Evolutionary conservation across 495 filamentous ascomycete genomes (phyloP), one percentile per base, ranked within the genome.

Genomic region (Penicillium simplicissimum): DNA sequence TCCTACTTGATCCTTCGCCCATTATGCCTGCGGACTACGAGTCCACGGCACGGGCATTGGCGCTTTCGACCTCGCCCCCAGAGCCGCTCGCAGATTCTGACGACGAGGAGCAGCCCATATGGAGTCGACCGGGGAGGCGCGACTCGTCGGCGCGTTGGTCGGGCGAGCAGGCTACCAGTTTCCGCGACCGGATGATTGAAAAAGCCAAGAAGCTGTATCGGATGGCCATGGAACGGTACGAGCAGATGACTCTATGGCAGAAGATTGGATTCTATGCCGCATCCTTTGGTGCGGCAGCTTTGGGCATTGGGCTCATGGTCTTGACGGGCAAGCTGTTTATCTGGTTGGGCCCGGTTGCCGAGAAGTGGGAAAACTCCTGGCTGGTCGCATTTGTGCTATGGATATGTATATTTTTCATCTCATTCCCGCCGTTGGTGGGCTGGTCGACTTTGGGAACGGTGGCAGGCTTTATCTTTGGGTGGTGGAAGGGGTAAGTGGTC

Each of bases 391-490:
- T 92, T 51, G 82, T 96, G 21, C 76, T 96, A 23, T 97, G 91
- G 87, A 67, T 85, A 1, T 74, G 92, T 68, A 90, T 88, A 19
- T 94, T 93, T 69, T 72, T 85, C 35, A 86, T 89, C 9, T 91
- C 88, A 0, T 96, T 98, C 73, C 95, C 95, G 3, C 95, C 95
- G 3, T 70, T 97, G 60, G 89, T 98, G 66, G 95, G 95, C 8
- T 97, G 96, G 79, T 90, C 88, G 31, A 90, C 90, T 0, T 87
- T 87, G 60, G 82, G 96, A n/a, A 97, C 92, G 1, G 80, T 96
- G 31, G 79, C 90, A 13, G 95, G 95, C 0, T 97, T 97, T 70
- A 85, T 98, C n/a, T 98, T 91, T 76, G 96, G 93, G 0, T 88
- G 97, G 63, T 92, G 93, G 61, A 84, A 86, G 65, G 95, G 95